Percentiles rank a stretch among this genome's conserved stretches.
Evolutionary conservation across 2,329 filamentous ascomycete genomes (phyloP).

Genomic region (Calonectria pseudoreteaudii): DNA sequence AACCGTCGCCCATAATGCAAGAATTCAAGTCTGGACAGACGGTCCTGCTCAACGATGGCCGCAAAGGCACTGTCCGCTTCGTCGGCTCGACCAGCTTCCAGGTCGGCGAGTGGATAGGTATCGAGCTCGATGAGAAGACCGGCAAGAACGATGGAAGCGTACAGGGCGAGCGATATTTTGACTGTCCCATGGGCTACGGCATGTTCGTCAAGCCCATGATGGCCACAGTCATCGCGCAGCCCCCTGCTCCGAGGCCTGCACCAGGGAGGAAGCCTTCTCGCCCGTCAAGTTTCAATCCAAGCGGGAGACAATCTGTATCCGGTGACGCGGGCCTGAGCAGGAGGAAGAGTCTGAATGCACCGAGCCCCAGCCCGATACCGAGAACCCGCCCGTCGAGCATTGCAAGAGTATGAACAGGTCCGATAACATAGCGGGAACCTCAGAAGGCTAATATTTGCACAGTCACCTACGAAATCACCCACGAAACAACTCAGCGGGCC

Average conservation of each 20-base stretch:
- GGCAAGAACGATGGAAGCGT: conserved; percentile 97
- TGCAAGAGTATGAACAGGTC: conserved; percentile 59
- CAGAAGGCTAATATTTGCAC: conserved; percentile 32
- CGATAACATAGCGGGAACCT: neutral
- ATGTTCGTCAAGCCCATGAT: conserved; percentile 88
- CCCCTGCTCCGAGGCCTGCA: conserved; percentile 53
- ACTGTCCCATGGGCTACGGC: conserved; percentile 79
- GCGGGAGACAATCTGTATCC: conserved; percentile 54
- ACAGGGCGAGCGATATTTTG: conserved; percentile 88
- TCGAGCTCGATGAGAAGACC: conserved; percentile 83
- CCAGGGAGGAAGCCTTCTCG: conserved; percentile 55
- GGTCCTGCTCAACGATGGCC: conserved; percentile 83
- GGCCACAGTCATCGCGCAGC: conserved; percentile 69
- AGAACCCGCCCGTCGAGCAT: conserved; percentile 69
- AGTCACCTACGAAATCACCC: conserved; percentile 85
- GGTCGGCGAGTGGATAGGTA: conserved; percentile 86
- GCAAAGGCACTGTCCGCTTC: conserved; percentile 82
- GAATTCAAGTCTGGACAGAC: conserved; percentile 76
- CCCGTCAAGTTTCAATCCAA: conserved; percentile 62
- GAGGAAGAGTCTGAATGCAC: conserved; percentile 77
- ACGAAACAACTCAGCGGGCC: conserved; percentile 76
- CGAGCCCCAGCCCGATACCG: conserved; percentile 78
- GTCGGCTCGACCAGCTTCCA: conserved; percentile 84
- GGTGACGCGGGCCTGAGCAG: conserved; percentile 67
- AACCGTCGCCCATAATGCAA: conserved; percentile 54